phyloP scores from a whole-genome alignment of 225 moss, liverwort and hornwort genomes.

The Pseudoscleropodium purum region DNA sequence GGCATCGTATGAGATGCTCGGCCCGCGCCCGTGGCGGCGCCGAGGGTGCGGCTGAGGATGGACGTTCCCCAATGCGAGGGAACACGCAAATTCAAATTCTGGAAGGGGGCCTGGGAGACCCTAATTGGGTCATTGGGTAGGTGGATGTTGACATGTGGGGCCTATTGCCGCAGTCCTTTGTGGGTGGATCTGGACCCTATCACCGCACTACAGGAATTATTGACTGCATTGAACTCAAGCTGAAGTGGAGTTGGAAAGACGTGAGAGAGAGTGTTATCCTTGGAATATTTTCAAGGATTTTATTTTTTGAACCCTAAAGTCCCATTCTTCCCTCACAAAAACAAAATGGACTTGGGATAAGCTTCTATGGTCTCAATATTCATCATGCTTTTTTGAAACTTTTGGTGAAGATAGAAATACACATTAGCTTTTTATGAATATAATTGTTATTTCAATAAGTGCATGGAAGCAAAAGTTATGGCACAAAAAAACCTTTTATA shows the following conservation, averaged over 20 bases:
- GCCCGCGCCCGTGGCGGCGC: conserved; percentile 4
- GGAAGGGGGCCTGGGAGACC: not conserved
- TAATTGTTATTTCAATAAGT: no score
- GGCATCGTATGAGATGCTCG: not conserved
- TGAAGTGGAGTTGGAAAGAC: not conserved
- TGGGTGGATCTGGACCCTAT: not conserved
- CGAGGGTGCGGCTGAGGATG: not conserved
- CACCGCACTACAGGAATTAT: not conserved
- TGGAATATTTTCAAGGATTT: no score
- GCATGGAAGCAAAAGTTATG: no score
- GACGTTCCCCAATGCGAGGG: conserved; percentile 5
- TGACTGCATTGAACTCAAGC: not conserved
- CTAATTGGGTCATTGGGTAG: not conserved
- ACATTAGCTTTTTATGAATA: no score
- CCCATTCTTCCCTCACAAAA: no score
- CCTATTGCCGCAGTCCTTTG: not conserved
- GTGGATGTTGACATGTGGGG: not conserved
- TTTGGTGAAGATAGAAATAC: no score
- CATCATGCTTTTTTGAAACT: no score
- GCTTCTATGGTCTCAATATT: no score
- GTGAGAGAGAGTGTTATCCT: not conserved
- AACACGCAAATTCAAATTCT: conserved; percentile 19
- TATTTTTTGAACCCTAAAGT: no score
- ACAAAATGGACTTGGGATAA: no score
- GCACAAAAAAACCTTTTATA: no score